Evolutionary conservation across 257 asterid species (phyloP), one percentile per base, ranked within the genome.

Genomic region (Nemophila menziesii): DNA sequence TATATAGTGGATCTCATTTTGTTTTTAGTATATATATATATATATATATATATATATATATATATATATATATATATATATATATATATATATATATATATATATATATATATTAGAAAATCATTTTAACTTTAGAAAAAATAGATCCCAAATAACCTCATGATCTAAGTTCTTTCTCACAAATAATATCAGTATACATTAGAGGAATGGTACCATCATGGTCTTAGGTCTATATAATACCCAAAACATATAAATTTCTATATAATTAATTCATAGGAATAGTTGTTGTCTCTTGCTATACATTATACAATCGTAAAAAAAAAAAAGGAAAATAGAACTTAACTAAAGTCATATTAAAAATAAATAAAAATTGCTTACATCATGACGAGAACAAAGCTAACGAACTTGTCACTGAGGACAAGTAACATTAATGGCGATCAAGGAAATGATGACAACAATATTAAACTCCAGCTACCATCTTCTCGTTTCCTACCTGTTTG

Each of bases 401-500:
- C 64, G 52, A 63, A 64, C 63, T 64, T 54, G 57, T 55, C 58
- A 41, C 54, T 11, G 24, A 51, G 16, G 63, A 41, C 63, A 54
- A 51, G 47, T 45, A 56, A 38, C 16, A 68, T 42, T 45, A 33
- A 53, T 48, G 64, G 42, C 46, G 48, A 33, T 36, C 44, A 19
- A 48, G 47, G 46, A 22, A 14, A 33, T 16, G 27, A 39, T 16
- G 19, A 23, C 24, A 46, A 16, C 57, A 39, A 13, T 13, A 4
- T 9, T 24, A 4, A 4, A 24, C 4, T 24, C 33, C 33, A 24
- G 4, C 33, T 24, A 24, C 33, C 33, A 29, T 29, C 36, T 29
- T 29, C 36, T 29, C 36, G 12, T 29, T 29, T 10, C 17, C 51
- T 57, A 77, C 77, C 79, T 68, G 62, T 83, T 83, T 21, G 79